Evolutionary conservation across 73 alveolate species (phyloP).

Genomic region (Paramecium bursaria): DNA sequence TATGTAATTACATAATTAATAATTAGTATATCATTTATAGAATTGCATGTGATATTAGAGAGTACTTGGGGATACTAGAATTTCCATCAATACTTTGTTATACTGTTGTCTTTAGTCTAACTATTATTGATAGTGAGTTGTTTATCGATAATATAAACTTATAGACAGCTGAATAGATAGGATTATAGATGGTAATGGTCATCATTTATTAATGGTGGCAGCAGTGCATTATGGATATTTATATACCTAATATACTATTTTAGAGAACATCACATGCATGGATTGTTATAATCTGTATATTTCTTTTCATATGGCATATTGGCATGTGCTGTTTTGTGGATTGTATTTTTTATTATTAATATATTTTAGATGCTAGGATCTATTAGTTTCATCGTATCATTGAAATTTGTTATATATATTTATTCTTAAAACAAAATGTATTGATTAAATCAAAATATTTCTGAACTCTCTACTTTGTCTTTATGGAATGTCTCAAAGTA

Average conservation of each 20-base stretch:
- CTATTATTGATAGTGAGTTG: slow-evolving; percentile 56
- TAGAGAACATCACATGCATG: slow-evolving; percentile 11
- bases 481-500: slow-evolving; percentile 96
- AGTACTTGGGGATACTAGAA: slow-evolving; percentile 62
- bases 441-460: slow-evolving; percentile 31
- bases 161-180: slow-evolving; percentile 33
- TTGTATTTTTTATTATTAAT: too few species aligned
- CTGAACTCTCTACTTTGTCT: slow-evolving; percentile 71
- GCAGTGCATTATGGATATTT: neutral
- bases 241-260: neutral
- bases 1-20: neutral
- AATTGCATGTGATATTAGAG: slow-evolving; percentile 29
- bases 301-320: slow-evolving; percentile 13
- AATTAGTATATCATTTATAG: slow-evolving; percentile 36
- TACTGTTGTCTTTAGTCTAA: slow-evolving; percentile 45
- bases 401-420: slow-evolving; percentile 51
- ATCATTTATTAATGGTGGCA: slow-evolving; percentile 66
- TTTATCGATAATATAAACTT: slow-evolving; percentile 57
- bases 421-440: neutral
- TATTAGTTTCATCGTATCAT: slow-evolving; percentile 11
- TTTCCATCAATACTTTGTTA: slow-evolving; percentile 41
- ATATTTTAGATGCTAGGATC: slow-evolving; percentile 21
- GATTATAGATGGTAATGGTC: slow-evolving; percentile 70
- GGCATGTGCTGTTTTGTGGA: slow-evolving; percentile 15
- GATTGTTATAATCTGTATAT: slow-evolving; percentile 12